These are phyloP conservation scores for Lactifluus subvellereus DNA, from an alignment of 768 basidiomycete species.

Conservation along the genomic window DNA sequence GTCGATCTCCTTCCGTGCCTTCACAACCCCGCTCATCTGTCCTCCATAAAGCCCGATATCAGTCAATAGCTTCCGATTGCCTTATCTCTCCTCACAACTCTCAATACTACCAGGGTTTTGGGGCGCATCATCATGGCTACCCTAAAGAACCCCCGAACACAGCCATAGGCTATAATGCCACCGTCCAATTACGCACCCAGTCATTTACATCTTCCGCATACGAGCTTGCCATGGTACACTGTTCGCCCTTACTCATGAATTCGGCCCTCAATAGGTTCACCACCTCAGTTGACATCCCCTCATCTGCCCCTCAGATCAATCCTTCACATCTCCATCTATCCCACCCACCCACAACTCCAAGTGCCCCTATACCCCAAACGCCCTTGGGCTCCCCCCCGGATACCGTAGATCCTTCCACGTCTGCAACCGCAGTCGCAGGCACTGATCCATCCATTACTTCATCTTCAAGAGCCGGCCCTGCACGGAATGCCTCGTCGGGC, in stretches of 20 bases:
- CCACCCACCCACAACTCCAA: constrained; percentile 3
- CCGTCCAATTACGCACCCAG: constrained; percentile 19
- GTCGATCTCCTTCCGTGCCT: constrained; percentile 8
- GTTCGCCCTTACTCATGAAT: constrained; percentile 15
- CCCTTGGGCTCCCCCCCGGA: constrained; percentile 1
- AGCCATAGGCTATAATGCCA: constrained; percentile 17
- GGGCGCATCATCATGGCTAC: constrained; percentile 13
- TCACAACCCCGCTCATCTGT: constrained; percentile 13
- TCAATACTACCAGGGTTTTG: constrained; percentile 21
- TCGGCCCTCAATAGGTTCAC: constrained; percentile 8
- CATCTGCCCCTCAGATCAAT: constrained; percentile 9
- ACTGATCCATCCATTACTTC: constrained; percentile 18
- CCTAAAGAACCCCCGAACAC: constrained; percentile 23
- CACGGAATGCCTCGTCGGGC: constrained; percentile 55
- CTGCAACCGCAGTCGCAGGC: constrained; percentile 21
- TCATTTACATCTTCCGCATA: constrained; percentile 24
- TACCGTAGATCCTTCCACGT: constrained; percentile 16
- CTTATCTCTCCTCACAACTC: constrained; percentile 23
- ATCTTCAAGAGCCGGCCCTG: constrained; percentile 29
- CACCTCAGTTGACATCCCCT: constrained; percentile 8
- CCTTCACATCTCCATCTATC: constrained; percentile 20
- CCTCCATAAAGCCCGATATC: constrained; percentile 65
- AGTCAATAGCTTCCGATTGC: constrained; percentile 26
- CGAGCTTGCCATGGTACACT: constrained; percentile 20
- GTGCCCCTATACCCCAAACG: constrained; percentile 8